Evolutionary conservation across 768 basidiomycete species (phyloP).

Genomic region (Rhodosporidiobolus sp.): DNA sequence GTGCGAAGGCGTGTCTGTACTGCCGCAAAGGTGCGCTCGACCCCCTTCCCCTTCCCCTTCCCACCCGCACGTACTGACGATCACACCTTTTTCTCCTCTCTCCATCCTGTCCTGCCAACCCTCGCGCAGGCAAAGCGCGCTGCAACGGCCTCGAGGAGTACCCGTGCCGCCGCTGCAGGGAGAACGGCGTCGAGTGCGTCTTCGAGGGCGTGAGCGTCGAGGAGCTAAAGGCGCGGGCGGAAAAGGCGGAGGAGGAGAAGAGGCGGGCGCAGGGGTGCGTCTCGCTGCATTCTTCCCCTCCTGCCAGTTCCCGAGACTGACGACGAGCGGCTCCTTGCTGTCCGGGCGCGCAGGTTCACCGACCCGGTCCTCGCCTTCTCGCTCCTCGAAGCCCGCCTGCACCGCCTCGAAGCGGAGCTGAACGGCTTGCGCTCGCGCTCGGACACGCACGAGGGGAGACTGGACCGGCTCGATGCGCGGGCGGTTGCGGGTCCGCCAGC

Average conservation of each 20-base stretch:
- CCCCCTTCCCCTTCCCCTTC: background rate
- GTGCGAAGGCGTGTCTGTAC: constrained; percentile 14
- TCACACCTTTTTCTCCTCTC: background rate
- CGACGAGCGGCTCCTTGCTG: no score
- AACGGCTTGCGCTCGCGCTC: background rate
- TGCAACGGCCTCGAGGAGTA: constrained; percentile 22
- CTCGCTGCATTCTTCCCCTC: no score
- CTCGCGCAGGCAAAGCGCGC: constrained; percentile 1
- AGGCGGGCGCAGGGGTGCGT: background rate
- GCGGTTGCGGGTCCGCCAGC: no score
- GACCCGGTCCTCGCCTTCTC: background rate
- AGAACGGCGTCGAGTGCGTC: constrained; percentile 29
- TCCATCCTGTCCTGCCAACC: background rate
- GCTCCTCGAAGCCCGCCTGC: constrained; percentile 8
- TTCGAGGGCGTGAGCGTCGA: constrained; percentile 25
- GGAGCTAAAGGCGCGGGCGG: background rate
- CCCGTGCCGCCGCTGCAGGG: constrained; percentile 21
- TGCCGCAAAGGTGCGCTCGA: constrained; percentile 4
- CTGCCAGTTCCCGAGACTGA: no score
- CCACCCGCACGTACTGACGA: background rate
- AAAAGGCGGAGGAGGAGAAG: no score
- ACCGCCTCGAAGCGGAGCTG: constrained; percentile 5
- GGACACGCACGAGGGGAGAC: background rate
- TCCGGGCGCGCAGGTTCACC: background rate
- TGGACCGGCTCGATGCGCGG: background rate